These are phyloP conservation scores for Colletotrichum sp. DNA, from an alignment of 2,329 filamentous ascomycete genomes.

Conservation along the genomic window DNA sequence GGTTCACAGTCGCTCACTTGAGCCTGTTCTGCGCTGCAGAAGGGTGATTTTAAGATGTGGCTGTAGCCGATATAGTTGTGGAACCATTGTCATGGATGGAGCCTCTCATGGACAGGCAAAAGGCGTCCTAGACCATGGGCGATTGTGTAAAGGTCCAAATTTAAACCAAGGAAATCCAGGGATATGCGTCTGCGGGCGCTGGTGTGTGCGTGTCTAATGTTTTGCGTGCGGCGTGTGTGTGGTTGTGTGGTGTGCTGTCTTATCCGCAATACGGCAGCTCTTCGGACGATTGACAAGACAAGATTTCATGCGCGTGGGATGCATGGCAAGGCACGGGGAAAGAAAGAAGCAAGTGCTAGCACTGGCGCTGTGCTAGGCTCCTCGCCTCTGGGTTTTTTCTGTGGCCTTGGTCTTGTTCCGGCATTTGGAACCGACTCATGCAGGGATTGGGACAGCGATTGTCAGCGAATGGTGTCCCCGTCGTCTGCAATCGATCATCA, in stretches of 20 bases:
- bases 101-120: neutral
- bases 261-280: slow-evolving; percentile 7
- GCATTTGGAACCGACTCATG: slow-evolving; percentile 13
- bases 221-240: neutral
- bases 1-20: neutral
- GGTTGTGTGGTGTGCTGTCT: neutral
- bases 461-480: slow-evolving; percentile 1
- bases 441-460: slow-evolving; percentile 11
- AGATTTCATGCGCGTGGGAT: neutral
- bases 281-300: slow-evolving; percentile 14
- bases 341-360: neutral
- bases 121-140: neutral
- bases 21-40: neutral
- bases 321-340: neutral
- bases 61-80: slow-evolving; percentile 17
- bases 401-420: neutral
- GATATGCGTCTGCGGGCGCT: neutral
- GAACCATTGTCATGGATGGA: slow-evolving; percentile 5
- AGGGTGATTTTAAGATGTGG: slow-evolving; percentile 10
- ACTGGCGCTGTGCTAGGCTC: neutral
- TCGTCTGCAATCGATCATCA: slow-evolving; percentile 14
- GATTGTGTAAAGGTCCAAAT: neutral
- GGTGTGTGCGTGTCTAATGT: neutral
- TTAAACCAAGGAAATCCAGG: neutral
- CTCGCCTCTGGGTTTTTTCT: neutral